phyloP scores from a whole-genome alignment of 2,329 filamentous ascomycete genomes.

The Aquanectria penicillioides region DNA sequence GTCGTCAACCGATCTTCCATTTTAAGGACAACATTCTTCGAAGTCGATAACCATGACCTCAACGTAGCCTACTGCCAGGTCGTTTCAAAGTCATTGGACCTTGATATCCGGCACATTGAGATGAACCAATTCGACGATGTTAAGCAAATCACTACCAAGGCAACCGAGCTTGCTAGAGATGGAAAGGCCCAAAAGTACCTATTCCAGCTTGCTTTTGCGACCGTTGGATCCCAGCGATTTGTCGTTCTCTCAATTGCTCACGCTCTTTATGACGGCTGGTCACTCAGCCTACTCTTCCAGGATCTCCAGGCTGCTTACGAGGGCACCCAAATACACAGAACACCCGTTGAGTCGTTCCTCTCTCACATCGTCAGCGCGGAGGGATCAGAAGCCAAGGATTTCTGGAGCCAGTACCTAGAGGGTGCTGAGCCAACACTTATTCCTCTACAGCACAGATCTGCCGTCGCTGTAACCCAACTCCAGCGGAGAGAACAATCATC shows the following conservation, averaged over 20 bases:
- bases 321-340: slow-evolving; percentile 52
- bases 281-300: slow-evolving; percentile 76
- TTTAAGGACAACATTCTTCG: slow-evolving; percentile 77
- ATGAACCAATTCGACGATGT: slow-evolving; percentile 48
- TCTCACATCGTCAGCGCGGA: slow-evolving; percentile 30
- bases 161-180: slow-evolving; percentile 49
- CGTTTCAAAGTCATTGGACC: slow-evolving; percentile 44
- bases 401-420: slow-evolving; percentile 78
- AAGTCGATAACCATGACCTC: slow-evolving; percentile 69
- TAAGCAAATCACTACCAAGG: slow-evolving; percentile 47
- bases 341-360: slow-evolving; percentile 64
- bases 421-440: slow-evolving; percentile 55
- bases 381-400: slow-evolving; percentile 52
- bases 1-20: slow-evolving; percentile 74
- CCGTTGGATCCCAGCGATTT: slow-evolving; percentile 48
- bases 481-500: slow-evolving; percentile 30
- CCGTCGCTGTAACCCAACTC: background rate
- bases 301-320: slow-evolving; percentile 75
- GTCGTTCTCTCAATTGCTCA: slow-evolving; percentile 80
- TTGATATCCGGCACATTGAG: slow-evolving; percentile 33
- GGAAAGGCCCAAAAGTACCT: slow-evolving; percentile 51
- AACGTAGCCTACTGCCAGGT: slow-evolving; percentile 62
- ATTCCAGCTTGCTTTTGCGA: slow-evolving; percentile 60
- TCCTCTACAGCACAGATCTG: background rate
- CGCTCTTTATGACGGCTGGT: slow-evolving; percentile 91